Conservation (phyloP, 257 asterid species). For the Jacaranda mimosifolia region DNA sequence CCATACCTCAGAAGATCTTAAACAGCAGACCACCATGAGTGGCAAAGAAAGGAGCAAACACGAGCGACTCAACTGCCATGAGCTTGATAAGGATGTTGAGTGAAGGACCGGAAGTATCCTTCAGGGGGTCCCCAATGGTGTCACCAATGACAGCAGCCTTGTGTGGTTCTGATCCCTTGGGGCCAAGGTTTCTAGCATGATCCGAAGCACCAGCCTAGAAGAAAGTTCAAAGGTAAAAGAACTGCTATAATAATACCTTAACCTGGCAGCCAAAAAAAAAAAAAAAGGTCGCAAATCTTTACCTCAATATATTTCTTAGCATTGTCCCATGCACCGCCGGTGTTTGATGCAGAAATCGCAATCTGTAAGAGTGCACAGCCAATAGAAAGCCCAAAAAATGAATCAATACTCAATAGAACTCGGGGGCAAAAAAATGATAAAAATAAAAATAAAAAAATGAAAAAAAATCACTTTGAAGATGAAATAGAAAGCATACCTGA, state of each 20-base stretch:
- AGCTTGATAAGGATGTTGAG: slow-evolving; percentile 76
- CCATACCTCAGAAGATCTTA: slow-evolving; percentile 43
- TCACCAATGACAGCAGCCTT: slow-evolving; percentile 85
- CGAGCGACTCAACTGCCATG: slow-evolving; percentile 81
- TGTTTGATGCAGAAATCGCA: slow-evolving; percentile 77
- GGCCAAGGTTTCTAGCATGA: slow-evolving; percentile 68
- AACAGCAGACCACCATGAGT: slow-evolving; percentile 70
- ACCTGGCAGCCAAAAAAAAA: not conserved
- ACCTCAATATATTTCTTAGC: slow-evolving; percentile 82
- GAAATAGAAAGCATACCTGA: slow-evolving; percentile 56
- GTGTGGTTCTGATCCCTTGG: slow-evolving; percentile 82
- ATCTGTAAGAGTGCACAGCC: slow-evolving; percentile 40
- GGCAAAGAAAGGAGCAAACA: slow-evolving; percentile 78
- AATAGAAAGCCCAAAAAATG: not conserved
- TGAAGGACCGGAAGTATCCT: slow-evolving; percentile 77
- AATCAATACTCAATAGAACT: not conserved
- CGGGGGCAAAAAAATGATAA: no score
- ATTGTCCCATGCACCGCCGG: slow-evolving; percentile 80
- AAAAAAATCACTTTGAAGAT: no score
- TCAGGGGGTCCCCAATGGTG: slow-evolving; percentile 72
- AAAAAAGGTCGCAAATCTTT: not conserved
- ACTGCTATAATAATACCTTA: not conserved
- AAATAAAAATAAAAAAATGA: no score
- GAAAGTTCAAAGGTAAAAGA: not conserved
- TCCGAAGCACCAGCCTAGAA: slow-evolving; percentile 68